A percentile compares a stretch with the other conserved stretches of the same genome.
These are phyloP conservation scores for Claviceps maximensis DNA, from an alignment of 2,329 filamentous ascomycete species.

Conservation along the genomic window DNA sequence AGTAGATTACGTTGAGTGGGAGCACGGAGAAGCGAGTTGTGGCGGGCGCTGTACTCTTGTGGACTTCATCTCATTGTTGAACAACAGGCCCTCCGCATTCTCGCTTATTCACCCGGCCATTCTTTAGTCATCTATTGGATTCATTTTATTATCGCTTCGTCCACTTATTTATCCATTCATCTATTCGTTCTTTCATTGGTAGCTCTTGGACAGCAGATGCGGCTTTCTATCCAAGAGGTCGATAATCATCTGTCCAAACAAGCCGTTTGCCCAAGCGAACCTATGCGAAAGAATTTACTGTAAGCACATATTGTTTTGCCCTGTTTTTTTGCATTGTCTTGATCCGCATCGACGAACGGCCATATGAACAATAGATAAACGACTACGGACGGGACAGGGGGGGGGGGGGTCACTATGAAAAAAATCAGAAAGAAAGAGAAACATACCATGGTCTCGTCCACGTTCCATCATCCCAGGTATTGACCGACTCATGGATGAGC, in stretches of 20 bases:
- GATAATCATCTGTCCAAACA: conserved; percentile 74
- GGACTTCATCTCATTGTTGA: not conserved
- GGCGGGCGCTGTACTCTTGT: not conserved
- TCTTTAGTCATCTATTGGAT: not conserved
- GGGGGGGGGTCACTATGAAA: not conserved
- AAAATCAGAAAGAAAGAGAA: not conserved
- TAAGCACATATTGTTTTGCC: not conserved
- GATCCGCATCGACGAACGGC: not conserved
- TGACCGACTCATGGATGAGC: conserved; percentile 56
- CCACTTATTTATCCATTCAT: not conserved
- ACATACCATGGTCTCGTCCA: conserved; percentile 25
- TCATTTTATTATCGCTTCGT: not conserved
- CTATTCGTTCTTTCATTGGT: conserved; percentile 21
- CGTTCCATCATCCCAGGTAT: conserved; percentile 17
- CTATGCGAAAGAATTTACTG: conserved; percentile 26
- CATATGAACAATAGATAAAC: not conserved
- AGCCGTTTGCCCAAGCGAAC: conserved; percentile 81
- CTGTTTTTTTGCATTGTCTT: not conserved
- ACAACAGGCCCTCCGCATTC: not conserved
- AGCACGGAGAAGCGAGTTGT: not conserved
- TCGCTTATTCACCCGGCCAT: not conserved
- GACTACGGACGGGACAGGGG: not conserved
- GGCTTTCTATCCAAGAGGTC: conserved; percentile 65
- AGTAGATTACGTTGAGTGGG: not conserved
- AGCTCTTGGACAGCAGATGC: conserved; percentile 40